Percentiles rank a stretch among this genome's conserved stretches.
These are phyloP conservation scores for Pyrenochaeta sp. DNA, from an alignment of 2,329 filamentous ascomycete genomes.

Conservation along the genomic window DNA sequence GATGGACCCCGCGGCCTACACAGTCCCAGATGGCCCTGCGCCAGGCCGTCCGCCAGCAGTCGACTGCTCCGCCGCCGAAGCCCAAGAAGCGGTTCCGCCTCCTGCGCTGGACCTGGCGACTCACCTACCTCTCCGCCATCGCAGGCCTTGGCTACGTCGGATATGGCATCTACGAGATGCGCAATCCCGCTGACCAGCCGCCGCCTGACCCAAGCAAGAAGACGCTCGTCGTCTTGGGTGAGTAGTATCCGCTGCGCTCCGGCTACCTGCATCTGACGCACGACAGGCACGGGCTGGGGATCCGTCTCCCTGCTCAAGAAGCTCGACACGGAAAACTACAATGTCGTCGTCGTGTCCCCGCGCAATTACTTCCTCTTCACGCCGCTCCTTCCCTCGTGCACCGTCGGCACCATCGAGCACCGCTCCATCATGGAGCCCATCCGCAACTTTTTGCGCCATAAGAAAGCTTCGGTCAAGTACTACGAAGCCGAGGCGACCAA, in stretches of 20 bases:
- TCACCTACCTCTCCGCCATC: conserved; percentile 78
- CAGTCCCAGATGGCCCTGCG: conserved; percentile 47
- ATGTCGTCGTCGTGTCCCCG: conserved; percentile 95
- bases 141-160: conserved; percentile 74
- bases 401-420: conserved; percentile 96
- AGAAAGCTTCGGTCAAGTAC: conserved; percentile 91
- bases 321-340: conserved; percentile 98
- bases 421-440: conserved; percentile 99
- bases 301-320: conserved; percentile 97
- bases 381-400: conserved; percentile 94
- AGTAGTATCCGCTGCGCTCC: conserved; percentile 22
- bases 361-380: conserved; percentile 99
- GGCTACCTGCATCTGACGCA: conserved; percentile 14
- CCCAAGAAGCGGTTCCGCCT: conserved; percentile 67
- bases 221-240: conserved; percentile 94
- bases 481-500: conserved; percentile 98
- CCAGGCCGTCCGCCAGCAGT: conserved; percentile 46
- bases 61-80: conserved; percentile 43
- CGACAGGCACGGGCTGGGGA: conserved; percentile 90
- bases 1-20: conserved; percentile 43
- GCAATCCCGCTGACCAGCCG: conserved; percentile 81
- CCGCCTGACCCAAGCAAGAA: conserved; percentile 89
- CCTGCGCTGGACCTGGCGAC: conserved; percentile 83
- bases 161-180: conserved; percentile 83
- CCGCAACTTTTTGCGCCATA: conserved; percentile 93